phyloP scores from a whole-genome alignment of 345 rosid species.

The Acer yangbiense region DNA sequence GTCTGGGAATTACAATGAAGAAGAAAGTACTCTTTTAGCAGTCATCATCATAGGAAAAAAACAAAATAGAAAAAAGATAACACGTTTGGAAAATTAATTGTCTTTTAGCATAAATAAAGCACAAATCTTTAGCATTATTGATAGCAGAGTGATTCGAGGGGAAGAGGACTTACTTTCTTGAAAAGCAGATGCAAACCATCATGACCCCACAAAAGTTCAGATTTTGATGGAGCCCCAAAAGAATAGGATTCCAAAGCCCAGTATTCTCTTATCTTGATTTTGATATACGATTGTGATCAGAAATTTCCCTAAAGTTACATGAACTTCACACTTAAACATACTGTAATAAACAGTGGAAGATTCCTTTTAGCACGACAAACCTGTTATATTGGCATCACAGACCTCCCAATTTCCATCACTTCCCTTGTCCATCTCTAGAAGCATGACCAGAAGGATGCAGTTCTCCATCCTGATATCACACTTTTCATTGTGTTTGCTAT shows the following conservation, averaged over 20 bases:
- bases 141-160: background rate
- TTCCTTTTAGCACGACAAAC: background rate
- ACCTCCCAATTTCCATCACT: background rate
- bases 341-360: background rate
- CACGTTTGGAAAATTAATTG: background rate
- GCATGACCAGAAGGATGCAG: background rate
- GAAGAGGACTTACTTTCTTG: background rate
- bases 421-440: too few relatives aligned
- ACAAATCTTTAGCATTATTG: too few relatives aligned
- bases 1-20: background rate
- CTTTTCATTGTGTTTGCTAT: background rate
- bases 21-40: background rate
- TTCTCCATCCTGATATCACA: background rate
- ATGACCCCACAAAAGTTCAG: background rate
- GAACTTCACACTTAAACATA: slow-evolving; percentile 21
- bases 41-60: background rate
- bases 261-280: background rate
- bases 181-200: background rate
- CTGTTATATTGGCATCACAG: background rate
- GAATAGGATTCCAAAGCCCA: background rate
- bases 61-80: too few relatives aligned
- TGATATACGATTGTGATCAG: background rate
- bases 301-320: background rate
- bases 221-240: background rate
- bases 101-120: too few relatives aligned